Percentiles rank a stretch among this genome's conserved stretches.
These are phyloP conservation scores for Psilocybe subaeruginosa DNA, from an alignment of 768 basidiomycete species.

Conservation along the genomic window DNA sequence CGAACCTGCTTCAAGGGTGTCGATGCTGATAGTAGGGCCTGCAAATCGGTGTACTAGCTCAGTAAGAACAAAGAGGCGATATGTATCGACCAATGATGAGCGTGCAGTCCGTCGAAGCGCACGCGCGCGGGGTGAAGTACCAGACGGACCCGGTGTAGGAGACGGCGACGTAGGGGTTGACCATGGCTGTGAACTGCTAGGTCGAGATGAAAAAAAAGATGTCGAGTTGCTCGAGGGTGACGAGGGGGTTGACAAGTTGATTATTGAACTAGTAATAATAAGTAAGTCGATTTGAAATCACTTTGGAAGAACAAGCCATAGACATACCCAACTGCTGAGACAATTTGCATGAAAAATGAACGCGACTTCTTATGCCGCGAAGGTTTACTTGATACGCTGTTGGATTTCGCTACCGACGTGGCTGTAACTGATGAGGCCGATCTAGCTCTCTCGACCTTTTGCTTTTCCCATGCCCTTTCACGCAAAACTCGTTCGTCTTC, in stretches of 20 bases:
- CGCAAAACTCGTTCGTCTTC: slow-evolving; percentile 42
- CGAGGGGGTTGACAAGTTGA: slow-evolving; percentile 33
- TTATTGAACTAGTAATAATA: slow-evolving; percentile 26
- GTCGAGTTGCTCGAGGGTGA: slow-evolving; percentile 23
- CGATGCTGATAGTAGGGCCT: slow-evolving; percentile 20
- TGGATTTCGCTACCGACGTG: slow-evolving; percentile 7
- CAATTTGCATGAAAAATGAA: slow-evolving; percentile 69
- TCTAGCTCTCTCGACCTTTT: slow-evolving; percentile 30
- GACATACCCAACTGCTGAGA: slow-evolving; percentile 52
- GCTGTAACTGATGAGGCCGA: slow-evolving; percentile 11
- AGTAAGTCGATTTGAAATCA: neutral
- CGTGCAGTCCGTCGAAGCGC: slow-evolving; percentile 63
- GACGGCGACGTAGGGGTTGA: slow-evolving; percentile 24
- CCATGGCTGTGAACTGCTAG: slow-evolving; percentile 30
- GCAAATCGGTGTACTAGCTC: slow-evolving; percentile 47
- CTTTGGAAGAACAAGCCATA: neutral
- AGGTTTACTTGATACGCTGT: slow-evolving; percentile 28
- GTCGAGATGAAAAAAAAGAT: slow-evolving; percentile 22
- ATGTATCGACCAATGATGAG: slow-evolving; percentile 68
- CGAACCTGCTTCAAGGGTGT: slow-evolving; percentile 20
- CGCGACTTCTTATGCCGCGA: slow-evolving; percentile 69
- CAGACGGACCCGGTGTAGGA: slow-evolving; percentile 27
- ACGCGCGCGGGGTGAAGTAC: slow-evolving; percentile 34
- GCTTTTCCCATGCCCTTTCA: slow-evolving; percentile 33
- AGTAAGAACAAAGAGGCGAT: slow-evolving; percentile 60